Conservation (phyloP, 768 basidiomycete genomes). For the Rhizopogon vinicolor region DNA sequence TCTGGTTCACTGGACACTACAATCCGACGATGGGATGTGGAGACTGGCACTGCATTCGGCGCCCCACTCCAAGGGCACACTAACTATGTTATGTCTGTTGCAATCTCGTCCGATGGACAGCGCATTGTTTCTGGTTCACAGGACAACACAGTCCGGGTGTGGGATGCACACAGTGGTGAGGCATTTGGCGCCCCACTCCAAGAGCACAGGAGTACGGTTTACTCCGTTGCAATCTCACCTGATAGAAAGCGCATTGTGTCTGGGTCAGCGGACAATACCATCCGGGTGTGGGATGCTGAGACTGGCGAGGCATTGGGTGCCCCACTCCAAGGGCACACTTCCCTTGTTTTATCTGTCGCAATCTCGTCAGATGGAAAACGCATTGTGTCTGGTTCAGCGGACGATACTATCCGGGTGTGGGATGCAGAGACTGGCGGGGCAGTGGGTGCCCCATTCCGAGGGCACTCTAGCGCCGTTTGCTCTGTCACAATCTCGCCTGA, state of each 20-base stretch:
- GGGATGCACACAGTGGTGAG: constrained; percentile 20
- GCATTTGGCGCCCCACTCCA: background rate
- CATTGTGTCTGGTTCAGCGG: background rate
- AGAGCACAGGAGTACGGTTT: background rate
- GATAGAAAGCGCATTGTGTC: constrained; percentile 1
- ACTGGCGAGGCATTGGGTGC: constrained; percentile 2
- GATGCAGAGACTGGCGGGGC: background rate
- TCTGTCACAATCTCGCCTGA: background rate
- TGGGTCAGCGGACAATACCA: background rate
- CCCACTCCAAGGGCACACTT: background rate
- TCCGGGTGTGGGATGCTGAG: background rate
- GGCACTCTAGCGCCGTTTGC: background rate
- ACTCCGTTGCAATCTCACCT: background rate
- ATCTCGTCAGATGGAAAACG: background rate
- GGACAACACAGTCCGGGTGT: constrained; percentile 23
- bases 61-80: constrained; percentile 24
- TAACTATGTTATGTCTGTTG: constrained; percentile 22
- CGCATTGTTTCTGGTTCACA: constrained; percentile 27
- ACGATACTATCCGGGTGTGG: background rate
- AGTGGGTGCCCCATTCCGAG: background rate
- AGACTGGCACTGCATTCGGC: constrained; percentile 15
- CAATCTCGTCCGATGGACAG: constrained; percentile 27
- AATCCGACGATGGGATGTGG: constrained; percentile 21
- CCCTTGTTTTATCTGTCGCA: background rate
- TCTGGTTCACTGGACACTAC: constrained; percentile 25